phyloP scores from a whole-genome alignment of 2,329 filamentous ascomycete genomes.

The Aspergillus fumigatus region DNA sequence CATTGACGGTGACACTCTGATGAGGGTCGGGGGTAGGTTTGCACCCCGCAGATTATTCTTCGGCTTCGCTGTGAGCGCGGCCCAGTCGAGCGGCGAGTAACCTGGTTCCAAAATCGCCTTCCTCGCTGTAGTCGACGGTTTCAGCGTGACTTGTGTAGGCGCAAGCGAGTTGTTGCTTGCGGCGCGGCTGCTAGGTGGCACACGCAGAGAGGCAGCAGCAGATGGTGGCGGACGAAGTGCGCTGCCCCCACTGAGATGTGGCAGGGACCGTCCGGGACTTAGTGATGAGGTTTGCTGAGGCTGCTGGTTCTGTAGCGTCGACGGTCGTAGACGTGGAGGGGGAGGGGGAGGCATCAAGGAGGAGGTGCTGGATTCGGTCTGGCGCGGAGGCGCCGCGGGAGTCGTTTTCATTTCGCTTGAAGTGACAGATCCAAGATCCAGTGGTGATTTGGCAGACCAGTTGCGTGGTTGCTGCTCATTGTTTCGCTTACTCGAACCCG shows the following conservation, averaged over 20 bases:
- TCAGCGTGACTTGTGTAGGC: constrained; percentile 39
- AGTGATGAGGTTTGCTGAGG: constrained; percentile 8
- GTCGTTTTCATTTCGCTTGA: constrained; percentile 7
- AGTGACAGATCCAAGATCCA: background rate
- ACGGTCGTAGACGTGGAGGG: constrained; percentile 24
- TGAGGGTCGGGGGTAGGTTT: constrained; percentile 49
- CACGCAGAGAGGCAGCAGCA: constrained; percentile 40
- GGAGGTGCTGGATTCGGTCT: constrained; percentile 10
- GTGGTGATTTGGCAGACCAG: constrained; percentile 7
- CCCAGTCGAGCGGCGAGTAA: constrained; percentile 95
- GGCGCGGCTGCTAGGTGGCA: constrained; percentile 37
- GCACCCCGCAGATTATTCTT: constrained; percentile 62
- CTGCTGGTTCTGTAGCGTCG: constrained; percentile 19
- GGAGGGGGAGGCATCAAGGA: constrained; percentile 35
- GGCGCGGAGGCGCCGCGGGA: constrained; percentile 10
- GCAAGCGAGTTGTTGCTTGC: constrained; percentile 41
- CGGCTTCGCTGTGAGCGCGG: constrained; percentile 63
- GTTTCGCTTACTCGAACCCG: constrained; percentile 3
- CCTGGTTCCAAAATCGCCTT: constrained; percentile 67
- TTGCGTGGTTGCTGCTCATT: constrained; percentile 7
- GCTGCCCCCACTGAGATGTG: constrained; percentile 23
- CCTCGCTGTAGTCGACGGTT: constrained; percentile 42
- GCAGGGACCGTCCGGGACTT: constrained; percentile 19
- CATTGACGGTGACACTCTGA: constrained; percentile 75
- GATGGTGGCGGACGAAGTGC: constrained; percentile 42